Evolutionary conservation across 805 yeast genomes (phyloP), one percentile per base, ranked within the genome.

Genomic region (Sungouiozyma intestinalis): DNA sequence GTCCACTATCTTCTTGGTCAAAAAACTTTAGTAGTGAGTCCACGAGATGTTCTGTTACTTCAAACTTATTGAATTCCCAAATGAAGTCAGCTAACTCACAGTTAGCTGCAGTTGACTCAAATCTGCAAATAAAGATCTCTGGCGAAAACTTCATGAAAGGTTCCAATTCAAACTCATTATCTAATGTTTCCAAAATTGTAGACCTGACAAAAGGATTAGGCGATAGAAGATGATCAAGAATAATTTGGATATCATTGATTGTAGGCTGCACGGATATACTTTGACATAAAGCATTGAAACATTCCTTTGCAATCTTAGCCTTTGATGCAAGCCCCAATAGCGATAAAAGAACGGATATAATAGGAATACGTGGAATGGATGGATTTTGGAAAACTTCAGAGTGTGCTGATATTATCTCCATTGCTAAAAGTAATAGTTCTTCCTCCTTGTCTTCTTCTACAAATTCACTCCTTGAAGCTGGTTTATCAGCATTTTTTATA

Each of bases 371-470:
- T 16, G 95, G 94, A 43, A 85, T 76, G 1, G 74, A 60, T 0
- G 70, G 69, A 53, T 81, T 79, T 49, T 73, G 77, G 55, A 92
- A 81, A 13, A 69, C 71, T 48, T 78, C 87, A 17, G 80, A 72
- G 53, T 83, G 88, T 2, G 73, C 72, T 34, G 78, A 69, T 42
- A 90, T 67, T 34, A 87, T 77, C 53, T 85, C 94, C 51, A 88
- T 62, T 0, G 90, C 82, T 44, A 90, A 65, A 39, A 83, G 61
- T 39, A 87, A 66, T 52, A 85, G 90, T 57, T 87, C 97, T 60
- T 88, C 96, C 55, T 83, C 87, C n/a, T 79, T 79, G 50, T 79
- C 85, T 58, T 85, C 95, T 42, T 85, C 90, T 24, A 73, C 73
- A 57, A 80, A 83, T 52, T 85, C 94, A 2, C 79, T 67, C 24